Evolutionary conservation across 208 protist species (phyloP), one percentile per base, ranked within the genome.

Genomic region (Phytomonas francai): DNA sequence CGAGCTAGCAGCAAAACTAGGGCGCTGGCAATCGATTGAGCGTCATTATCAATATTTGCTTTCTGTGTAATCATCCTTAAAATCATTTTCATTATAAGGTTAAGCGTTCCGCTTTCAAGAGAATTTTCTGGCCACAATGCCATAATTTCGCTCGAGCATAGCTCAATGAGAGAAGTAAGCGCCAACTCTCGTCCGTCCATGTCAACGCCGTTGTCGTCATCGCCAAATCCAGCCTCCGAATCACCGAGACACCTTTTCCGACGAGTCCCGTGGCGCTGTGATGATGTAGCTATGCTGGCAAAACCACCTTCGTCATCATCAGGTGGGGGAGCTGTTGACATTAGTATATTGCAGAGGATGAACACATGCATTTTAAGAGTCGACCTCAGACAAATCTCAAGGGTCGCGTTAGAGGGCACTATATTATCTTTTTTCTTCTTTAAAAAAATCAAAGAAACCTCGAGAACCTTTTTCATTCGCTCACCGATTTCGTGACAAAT

Each of bases 321-420:
- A 16, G 88, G 76, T 9, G 71, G 45, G 19, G 70, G 67, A 19
- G 89, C 77, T 34, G 80, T 68, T n/a, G 77, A 75, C 25, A 88
- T 65, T 0, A 93, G 68, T 11, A 89, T 63, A 72, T 88, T 84
- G 70, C 90, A 95, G 3, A 92, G 42, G 56, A 87, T 62, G 70
- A 93, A 95, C 3, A 81, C 72, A 62, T 93, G 92, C 87, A 95
- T 93, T 75, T 91, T 93, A 19, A 93, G 68, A n/a, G 85, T 92
- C 14, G 90, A 95, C 2, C 90, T 75, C 57, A 92, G 66, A 58
- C 85, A 90, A 11, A 92, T 27, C 36, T 86, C 66, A 0, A 92
- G 63, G 12, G 78, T 67, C 32, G 74, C 70, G 51, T 81, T 89
- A 22, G 34, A 16, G 28, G 63, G 22, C 12, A 34, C 33, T 39